Base-by-base conservation (phyloP, 202 grass and related monocot genomes). In the Panicum hallii region DNA sequence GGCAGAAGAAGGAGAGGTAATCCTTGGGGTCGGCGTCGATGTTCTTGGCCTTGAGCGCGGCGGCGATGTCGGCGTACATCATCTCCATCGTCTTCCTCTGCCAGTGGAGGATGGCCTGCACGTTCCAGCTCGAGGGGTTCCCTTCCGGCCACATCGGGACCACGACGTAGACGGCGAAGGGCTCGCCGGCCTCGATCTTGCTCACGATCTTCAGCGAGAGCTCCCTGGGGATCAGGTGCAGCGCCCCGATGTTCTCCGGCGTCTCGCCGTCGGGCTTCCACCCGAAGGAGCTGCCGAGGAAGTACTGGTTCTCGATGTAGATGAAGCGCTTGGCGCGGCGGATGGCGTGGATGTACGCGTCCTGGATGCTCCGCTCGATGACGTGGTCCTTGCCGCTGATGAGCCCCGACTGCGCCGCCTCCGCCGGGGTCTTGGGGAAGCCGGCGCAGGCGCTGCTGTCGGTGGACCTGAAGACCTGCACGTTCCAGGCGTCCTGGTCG, bases 231-330 rank as follows among this genome's bases (percentile, higher is more conserved):
- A 77, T 9, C 0, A 62, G 5, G 6, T 77, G 74, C 54, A 77
- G 0, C 0, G 38, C 38, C 0, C n/a, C 20, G 12, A 77, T 61
- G n/a, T 26, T 36, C 20, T 28, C 74, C 3, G 54, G 54, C 13
- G 23, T 17, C 4, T 17, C 23, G 40, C 13, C n/a, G 0, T 30
- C 38, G 0, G n/a, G 20, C 43, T 10, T 45, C 74, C 74, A 77
- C 3, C 12, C 54, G 2, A 61, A 77, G 0, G 40, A 61, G 74
- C 74, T 77, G 0, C 74, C 54, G 4, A 43, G 8, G 22, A 77
- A 77, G 55, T 77, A 77, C 28, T 77, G 74, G 22, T 77, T 77
- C 55, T 62, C 56, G 4, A 77, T 77, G 56, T 77, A 77, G 74
- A 77, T 30, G 56, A 45, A 77, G 40, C 2, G 6, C 13, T 32